phyloP scores from a whole-genome alignment of 1,284 basidiomycete genomes.

The Ganoderma resinaceum region DNA sequence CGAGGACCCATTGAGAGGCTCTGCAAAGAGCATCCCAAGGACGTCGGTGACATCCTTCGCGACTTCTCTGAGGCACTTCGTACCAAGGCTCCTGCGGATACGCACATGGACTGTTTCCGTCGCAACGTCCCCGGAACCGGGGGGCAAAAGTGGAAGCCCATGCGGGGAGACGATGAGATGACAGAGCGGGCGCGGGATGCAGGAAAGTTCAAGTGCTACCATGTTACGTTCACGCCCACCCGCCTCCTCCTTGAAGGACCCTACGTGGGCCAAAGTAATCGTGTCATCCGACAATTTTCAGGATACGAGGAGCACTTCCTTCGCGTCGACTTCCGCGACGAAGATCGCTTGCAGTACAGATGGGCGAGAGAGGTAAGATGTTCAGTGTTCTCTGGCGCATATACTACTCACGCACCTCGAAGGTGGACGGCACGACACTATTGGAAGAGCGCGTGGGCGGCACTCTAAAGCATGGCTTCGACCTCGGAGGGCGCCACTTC shows the following conservation, averaged over 20 bases:
- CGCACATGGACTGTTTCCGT: constrained; percentile 57
- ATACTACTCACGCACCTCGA: background rate
- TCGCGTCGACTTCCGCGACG: constrained; percentile 81
- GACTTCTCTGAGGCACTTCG: constrained; percentile 55
- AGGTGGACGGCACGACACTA: constrained; percentile 62
- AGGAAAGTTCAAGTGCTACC: constrained; percentile 61
- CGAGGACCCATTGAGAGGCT: constrained; percentile 50
- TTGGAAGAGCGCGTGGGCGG: constrained; percentile 67
- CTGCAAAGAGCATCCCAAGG: constrained; percentile 38
- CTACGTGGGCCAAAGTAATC: constrained; percentile 70
- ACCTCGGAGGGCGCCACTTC: constrained; percentile 71
- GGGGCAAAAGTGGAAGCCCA: constrained; percentile 10
- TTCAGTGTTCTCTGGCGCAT: no score
- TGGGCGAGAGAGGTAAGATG: constrained; percentile 60
- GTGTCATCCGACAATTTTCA: constrained; percentile 64
- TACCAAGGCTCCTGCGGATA: constrained; percentile 49
- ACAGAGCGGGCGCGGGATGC: constrained; percentile 22
- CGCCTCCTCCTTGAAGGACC: constrained; percentile 77
- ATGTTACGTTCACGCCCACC: constrained; percentile 76
- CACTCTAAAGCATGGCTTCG: constrained; percentile 69
- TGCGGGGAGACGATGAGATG: constrained; percentile 14
- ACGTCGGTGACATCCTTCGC: constrained; percentile 57
- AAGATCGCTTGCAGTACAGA: constrained; percentile 71
- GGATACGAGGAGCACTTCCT: constrained; percentile 72
- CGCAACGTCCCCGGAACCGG: constrained; percentile 34